Evolutionary conservation across 805 yeast genomes (phyloP), one percentile per base, ranked within the genome.

Genomic region (Saccharomycopsis babjevae): DNA sequence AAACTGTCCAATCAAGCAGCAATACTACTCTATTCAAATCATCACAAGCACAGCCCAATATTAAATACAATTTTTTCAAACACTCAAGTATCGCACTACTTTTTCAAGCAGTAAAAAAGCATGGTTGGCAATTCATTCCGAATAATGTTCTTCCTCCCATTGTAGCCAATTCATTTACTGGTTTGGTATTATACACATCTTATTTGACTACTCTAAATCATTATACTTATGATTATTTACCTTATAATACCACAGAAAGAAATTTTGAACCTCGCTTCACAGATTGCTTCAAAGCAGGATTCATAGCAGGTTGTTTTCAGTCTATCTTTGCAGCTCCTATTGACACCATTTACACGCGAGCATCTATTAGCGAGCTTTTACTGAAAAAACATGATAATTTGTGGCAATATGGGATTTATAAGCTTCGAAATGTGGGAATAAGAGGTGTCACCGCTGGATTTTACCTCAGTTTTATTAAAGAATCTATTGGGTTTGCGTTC

Each of bases 311-410:
- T 1, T 83, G 86, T 0, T 83, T 84, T 28, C 97, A 94, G 67
- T 87, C 96, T n/a, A 73, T 89, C 18, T 92, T 89, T 0, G 96
- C 97, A 1, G 93, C 97, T 1, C 98, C 98, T 0, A 78, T 93
- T 4, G 97, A 93, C 72, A 97, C 97, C 7, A 83, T 93, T 2
- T 88, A 86, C 68, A 83, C 96, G 1, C 78, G 97, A 66, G 88
- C 92, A 65, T 79, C 84, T 1, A 85, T 89, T 5, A 81, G 86
- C 11, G 96, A 90, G 66, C 73, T 92, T 59, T 72, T 89, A 16
- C 66, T 68, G 25, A 61, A 66, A 68, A 77, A 79, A 38, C 85
- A 88, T 71, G 81, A 81, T 61, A 86, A 86, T 61, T 71, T 92
- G 61, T 89, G 97, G 96, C 73, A 73, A 30, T 93, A 89, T 71